Conservation (phyloP, 1,284 basidiomycete genomes). For the Sporisorium sorghi region DNA sequence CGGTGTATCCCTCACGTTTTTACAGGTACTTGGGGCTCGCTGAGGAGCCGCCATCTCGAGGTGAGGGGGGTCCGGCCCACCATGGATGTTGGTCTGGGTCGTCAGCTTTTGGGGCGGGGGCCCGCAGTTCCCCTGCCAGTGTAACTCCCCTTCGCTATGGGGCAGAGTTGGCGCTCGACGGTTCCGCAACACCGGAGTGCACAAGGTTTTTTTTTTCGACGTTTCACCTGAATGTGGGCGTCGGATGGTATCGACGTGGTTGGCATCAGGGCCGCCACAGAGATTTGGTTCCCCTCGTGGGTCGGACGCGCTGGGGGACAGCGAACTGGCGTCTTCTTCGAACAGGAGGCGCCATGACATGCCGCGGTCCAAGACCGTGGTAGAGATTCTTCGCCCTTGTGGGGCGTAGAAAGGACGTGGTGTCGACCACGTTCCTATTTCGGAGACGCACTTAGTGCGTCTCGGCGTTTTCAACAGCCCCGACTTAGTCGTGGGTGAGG, state of each 20-base stretch:
- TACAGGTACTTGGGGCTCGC: constrained; percentile 2
- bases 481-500: constrained; percentile 16
- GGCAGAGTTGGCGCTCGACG: neutral
- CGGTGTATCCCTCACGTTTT: constrained; percentile 1
- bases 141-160: neutral
- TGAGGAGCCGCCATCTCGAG: constrained; percentile 9
- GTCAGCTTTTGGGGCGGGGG: neutral
- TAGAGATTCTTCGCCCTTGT: too few species aligned
- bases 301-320: neutral
- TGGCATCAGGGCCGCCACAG: neutral
- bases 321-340: too few species aligned
- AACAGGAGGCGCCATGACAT: too few species aligned
- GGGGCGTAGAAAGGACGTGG: too few species aligned
- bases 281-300: neutral
- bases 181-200: neutral
- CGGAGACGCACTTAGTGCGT: neutral
- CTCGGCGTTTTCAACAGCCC: neutral
- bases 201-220: neutral
- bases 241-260: neutral
- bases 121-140: neutral
- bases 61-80: constrained; percentile 32
- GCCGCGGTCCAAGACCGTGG: too few species aligned
- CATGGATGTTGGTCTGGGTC: constrained; percentile 3
- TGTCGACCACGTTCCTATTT: too few species aligned
- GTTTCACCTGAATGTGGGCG: neutral